Percentiles rank a stretch among this genome's conserved stretches.
Evolutionary conservation across 257 asterid genomes (phyloP).

Genomic region (Plectranthus barbatus): DNA sequence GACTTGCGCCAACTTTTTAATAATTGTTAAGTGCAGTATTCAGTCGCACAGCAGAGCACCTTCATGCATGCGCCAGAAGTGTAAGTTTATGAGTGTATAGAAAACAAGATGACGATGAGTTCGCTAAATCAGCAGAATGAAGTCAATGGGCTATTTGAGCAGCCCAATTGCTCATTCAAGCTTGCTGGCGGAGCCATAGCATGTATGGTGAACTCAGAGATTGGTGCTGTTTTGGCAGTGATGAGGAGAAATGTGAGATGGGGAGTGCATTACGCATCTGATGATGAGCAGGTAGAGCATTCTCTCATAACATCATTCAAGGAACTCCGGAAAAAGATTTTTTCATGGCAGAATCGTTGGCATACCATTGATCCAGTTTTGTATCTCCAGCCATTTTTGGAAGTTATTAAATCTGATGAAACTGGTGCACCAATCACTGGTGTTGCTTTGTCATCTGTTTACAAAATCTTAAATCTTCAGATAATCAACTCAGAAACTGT

Average conservation of each 20-base stretch:
- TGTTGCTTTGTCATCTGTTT: conserved; percentile 84
- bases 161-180: conserved; percentile 31
- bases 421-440: conserved; percentile 98
- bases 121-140: conserved; percentile 37
- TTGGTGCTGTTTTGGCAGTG: conserved; percentile 95
- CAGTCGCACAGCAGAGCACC: conserved; percentile 16
- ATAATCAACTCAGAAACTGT: conserved; percentile 57
- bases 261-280: conserved; percentile 79
- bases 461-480: conserved; percentile 74
- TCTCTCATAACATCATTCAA: conserved; percentile 75
- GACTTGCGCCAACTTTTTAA: conserved; percentile 3
- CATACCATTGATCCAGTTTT: conserved; percentile 62
- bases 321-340: conserved; percentile 70
- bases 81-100: conserved; percentile 22
- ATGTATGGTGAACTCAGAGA: conserved; percentile 86
- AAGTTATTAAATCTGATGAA: conserved; percentile 89
- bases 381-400: conserved; percentile 84
- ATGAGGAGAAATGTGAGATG: conserved; percentile 98
- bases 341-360: conserved; percentile 74
- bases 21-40: conserved; percentile 15
- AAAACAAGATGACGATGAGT: conserved; percentile 37
- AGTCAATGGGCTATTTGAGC: conserved; percentile 34
- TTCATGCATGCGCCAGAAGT: conserved; percentile 19
- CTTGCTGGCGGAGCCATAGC: conserved; percentile 72
- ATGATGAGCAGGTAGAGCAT: conserved; percentile 84